phyloP scores from a whole-genome alignment of 1,284 basidiomycete species.

The Lignosus rhinocerotis region DNA sequence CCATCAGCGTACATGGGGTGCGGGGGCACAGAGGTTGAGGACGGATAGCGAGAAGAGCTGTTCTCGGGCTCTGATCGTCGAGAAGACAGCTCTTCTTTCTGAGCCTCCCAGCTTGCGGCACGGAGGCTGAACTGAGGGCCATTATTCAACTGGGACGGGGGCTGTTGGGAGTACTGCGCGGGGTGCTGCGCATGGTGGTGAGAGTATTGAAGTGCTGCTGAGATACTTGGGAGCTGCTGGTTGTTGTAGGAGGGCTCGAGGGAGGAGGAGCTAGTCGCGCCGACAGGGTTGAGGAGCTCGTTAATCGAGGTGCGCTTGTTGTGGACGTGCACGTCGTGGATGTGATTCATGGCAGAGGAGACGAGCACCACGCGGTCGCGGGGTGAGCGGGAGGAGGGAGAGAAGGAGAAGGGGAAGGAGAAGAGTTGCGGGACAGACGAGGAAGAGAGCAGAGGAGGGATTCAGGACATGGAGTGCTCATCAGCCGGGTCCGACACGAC shows the following conservation, averaged over 20 bases:
- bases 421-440: slow-evolving; percentile 4
- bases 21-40: slow-evolving; percentile 18
- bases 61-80: slow-evolving; percentile 24
- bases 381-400: slow-evolving; percentile 17
- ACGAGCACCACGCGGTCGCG: slow-evolving; percentile 18
- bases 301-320: slow-evolving; percentile 52
- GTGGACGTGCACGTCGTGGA: slow-evolving; percentile 44
- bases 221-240: slow-evolving; percentile 45
- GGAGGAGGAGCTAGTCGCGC: slow-evolving; percentile 30
- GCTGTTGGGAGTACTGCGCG: slow-evolving; percentile 19
- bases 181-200: slow-evolving; percentile 23
- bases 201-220: slow-evolving; percentile 30
- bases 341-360: slow-evolving; percentile 40
- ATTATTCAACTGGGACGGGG: slow-evolving; percentile 24
- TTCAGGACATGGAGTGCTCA: slow-evolving; percentile 8
- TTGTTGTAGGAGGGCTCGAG: slow-evolving; percentile 33
- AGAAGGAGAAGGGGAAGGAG: background rate
- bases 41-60: slow-evolving; percentile 26
- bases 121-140: slow-evolving; percentile 41
- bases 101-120: slow-evolving; percentile 44
- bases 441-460: slow-evolving; percentile 11
- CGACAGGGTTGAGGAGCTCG: slow-evolving; percentile 50
- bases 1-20: slow-evolving; percentile 28
- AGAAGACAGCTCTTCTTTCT: slow-evolving; percentile 22
- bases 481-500: slow-evolving; percentile 21